phyloP scores from a whole-genome alignment of 2,329 filamentous ascomycete genomes.

The Lizonia empirigonia region DNA sequence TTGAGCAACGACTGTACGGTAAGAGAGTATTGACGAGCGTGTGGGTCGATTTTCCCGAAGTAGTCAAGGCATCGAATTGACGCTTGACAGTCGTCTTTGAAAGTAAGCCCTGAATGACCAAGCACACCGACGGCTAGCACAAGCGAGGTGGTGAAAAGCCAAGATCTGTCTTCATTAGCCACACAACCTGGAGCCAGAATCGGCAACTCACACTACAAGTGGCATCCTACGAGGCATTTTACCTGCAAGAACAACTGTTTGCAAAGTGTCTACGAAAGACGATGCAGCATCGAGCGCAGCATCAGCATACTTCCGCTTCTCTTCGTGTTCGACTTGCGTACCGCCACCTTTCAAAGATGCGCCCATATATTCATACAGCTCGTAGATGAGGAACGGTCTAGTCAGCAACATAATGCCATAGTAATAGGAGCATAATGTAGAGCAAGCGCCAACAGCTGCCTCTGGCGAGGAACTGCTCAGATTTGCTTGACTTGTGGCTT shows the following conservation, averaged over 20 bases:
- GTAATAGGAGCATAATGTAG: constrained; percentile 58
- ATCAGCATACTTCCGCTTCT: constrained; percentile 40
- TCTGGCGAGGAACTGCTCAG: constrained; percentile 6
- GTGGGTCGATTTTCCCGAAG: constrained; percentile 35
- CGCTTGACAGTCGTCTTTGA: constrained; percentile 29
- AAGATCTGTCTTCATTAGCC: constrained; percentile 27
- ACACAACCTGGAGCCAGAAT: background rate
- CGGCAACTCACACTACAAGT: constrained; percentile 37
- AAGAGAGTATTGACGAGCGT: constrained; percentile 39
- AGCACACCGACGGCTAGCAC: constrained; percentile 36
- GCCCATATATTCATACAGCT: constrained; percentile 50
- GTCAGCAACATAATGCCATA: constrained; percentile 61
- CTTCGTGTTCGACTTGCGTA: constrained; percentile 31
- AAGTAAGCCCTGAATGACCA: constrained; percentile 29
- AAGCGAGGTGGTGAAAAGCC: constrained; percentile 41
- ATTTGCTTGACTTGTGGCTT: constrained; percentile 38
- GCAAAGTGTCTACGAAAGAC: constrained; percentile 36
- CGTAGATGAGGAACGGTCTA: constrained; percentile 60
- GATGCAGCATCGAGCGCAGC: constrained; percentile 38
- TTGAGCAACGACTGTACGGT: constrained; percentile 35
- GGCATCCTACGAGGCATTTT: constrained; percentile 38
- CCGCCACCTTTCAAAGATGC: constrained; percentile 38
- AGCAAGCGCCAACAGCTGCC: constrained; percentile 53
- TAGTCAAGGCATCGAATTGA: constrained; percentile 36
- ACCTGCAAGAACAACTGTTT: constrained; percentile 24